A percentile compares a stretch with the other conserved stretches of the same genome.
phyloP scores from a whole-genome alignment of 129 eudicot species.

The Tagetes patula region DNA sequence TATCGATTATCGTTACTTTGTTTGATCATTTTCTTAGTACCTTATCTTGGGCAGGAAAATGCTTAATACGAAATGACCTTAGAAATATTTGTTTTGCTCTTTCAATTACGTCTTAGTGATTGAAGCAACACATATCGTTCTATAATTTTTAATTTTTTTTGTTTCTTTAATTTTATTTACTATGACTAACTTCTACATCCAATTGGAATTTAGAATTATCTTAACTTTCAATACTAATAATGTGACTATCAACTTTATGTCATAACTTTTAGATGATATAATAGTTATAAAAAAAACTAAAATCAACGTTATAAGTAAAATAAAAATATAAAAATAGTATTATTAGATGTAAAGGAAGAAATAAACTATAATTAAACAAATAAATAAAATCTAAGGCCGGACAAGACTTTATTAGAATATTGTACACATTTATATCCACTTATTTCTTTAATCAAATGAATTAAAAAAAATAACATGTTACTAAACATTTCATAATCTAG shows the following conservation, averaged over 20 bases:
- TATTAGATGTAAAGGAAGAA: neutral
- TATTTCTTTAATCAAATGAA: slow-evolving; percentile 3
- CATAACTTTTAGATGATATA: neutral
- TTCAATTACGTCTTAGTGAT: neutral
- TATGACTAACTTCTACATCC: neutral
- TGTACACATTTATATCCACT: neutral
- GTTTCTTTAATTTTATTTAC: neutral
- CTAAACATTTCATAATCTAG: slow-evolving; percentile 7
- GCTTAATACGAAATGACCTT: too few species aligned
- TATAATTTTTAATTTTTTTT: neutral
- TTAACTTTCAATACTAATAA: neutral
- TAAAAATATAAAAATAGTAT: neutral
- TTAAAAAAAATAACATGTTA: slow-evolving; percentile 3
- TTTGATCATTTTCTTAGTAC: slow-evolving; percentile 8
- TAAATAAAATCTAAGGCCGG: slow-evolving; percentile 31
- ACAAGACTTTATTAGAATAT: slow-evolving; percentile 17
- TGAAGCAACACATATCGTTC: neutral
- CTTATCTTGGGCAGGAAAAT: neutral
- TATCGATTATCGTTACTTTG: neutral
- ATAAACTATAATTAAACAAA: neutral
- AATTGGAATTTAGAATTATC: neutral
- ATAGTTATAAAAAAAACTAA: neutral
- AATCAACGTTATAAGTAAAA: neutral
- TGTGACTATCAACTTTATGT: neutral
- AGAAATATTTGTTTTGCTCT: neutral